phyloP scores from a whole-genome alignment of 306 rosid species.

The Aeschynomene evenia region DNA sequence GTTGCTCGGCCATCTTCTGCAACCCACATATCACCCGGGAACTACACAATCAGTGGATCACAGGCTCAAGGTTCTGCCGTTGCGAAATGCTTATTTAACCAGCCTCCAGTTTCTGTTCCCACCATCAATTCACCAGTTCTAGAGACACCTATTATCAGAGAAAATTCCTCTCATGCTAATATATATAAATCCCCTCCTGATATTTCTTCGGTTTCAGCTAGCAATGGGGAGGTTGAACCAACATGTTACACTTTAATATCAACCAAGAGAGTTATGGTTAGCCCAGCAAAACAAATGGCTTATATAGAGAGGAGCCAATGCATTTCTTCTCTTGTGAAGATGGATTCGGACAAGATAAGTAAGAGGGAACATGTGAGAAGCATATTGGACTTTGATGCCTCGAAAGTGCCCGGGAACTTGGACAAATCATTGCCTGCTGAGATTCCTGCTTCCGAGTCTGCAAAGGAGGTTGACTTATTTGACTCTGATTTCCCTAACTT shows the following conservation, averaged over 20 bases:
- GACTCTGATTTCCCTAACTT: constrained; percentile 59
- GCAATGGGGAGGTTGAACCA: constrained; percentile 45
- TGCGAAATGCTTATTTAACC: constrained; percentile 72
- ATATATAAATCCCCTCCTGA: constrained; percentile 58
- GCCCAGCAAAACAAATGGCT: constrained; percentile 66
- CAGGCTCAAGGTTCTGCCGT: constrained; percentile 59
- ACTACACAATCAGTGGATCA: constrained; percentile 31
- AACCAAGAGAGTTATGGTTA: constrained; percentile 74
- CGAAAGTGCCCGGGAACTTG: constrained; percentile 38
- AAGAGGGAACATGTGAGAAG: constrained; percentile 76
- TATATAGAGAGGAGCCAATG: constrained; percentile 66
- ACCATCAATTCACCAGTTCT: constrained; percentile 51
- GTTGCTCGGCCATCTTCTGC: constrained; percentile 36
- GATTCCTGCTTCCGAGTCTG: constrained; percentile 46
- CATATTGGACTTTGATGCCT: constrained; percentile 65
- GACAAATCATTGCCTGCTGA: no score
- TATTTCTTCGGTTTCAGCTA: constrained; percentile 40
- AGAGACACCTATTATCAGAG: constrained; percentile 55
- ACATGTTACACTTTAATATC: constrained; percentile 67
- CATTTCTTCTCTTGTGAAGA: constrained; percentile 59
- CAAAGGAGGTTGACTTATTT: constrained; percentile 46
- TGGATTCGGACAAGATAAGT: constrained; percentile 37
- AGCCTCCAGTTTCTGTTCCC: constrained; percentile 42
- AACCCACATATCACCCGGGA: constrained; percentile 40
- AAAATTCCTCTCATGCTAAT: constrained; percentile 50